A percentile compares a stretch with the other conserved stretches of the same genome.
These are phyloP conservation scores for Aechmea fasciata DNA, from an alignment of 176 grass and related monocot genomes.

Conservation along the genomic window DNA sequence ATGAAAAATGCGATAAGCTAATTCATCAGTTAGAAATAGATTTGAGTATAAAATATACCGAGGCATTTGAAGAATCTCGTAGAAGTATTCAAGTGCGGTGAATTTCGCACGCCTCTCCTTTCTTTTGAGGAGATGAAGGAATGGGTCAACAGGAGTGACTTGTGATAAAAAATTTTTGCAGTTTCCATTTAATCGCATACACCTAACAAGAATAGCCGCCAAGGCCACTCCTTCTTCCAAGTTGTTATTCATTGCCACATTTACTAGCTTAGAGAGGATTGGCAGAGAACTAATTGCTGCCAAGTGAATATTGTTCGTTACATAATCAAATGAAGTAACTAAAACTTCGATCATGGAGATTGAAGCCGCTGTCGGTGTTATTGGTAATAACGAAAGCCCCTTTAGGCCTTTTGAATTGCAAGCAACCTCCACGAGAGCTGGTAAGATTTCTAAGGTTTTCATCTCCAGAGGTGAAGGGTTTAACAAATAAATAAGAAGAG, in stretches of 20 bases:
- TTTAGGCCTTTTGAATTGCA: slow-evolving; percentile 51
- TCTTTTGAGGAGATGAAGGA: slow-evolving; percentile 78
- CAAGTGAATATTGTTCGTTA: slow-evolving; percentile 94
- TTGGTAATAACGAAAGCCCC: slow-evolving; percentile 41
- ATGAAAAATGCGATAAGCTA: too few relatives aligned
- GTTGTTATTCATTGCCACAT: slow-evolving; percentile 74
- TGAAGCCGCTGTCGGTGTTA: slow-evolving; percentile 88
- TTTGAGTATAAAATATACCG: slow-evolving; percentile 34
- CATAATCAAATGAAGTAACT: slow-evolving; percentile 96
- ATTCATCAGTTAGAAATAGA: too few relatives aligned
- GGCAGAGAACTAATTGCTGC: slow-evolving; percentile 67
- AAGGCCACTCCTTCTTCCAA: slow-evolving; percentile 78
- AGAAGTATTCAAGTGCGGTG: slow-evolving; percentile 88
- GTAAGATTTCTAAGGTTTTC: slow-evolving; percentile 71
- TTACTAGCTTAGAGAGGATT: slow-evolving; percentile 70
- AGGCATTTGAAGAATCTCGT: slow-evolving; percentile 89
- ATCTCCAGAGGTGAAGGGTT: slow-evolving; percentile 85
- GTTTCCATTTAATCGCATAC: slow-evolving; percentile 64
- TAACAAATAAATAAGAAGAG: slow-evolving; percentile 91
- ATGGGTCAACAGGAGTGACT: slow-evolving; percentile 86
- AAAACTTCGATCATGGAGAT: slow-evolving; percentile 94
- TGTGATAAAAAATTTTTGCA: slow-evolving; percentile 96
- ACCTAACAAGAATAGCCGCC: slow-evolving; percentile 90
- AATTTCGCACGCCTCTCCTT: slow-evolving; percentile 52
- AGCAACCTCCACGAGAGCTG: slow-evolving; percentile 70